Evolutionary conservation across 2,329 filamentous ascomycete genomes (phyloP), one percentile per base, ranked within the genome.

Genomic region (Monosporascus sp.): DNA sequence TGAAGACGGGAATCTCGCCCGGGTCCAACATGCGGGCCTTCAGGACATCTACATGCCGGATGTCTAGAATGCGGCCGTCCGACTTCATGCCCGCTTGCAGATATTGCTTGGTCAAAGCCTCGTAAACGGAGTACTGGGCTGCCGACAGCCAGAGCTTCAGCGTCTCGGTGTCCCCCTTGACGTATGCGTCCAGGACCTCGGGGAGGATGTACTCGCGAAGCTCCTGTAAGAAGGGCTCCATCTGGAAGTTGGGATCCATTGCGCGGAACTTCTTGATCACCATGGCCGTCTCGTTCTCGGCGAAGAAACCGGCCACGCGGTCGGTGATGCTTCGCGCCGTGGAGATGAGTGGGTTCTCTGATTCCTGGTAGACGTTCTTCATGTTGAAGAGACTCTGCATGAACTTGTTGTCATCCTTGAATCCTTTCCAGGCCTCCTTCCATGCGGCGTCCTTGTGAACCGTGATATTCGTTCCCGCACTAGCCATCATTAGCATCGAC

Each of bases 381-480:
- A 96, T 83, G 67, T 80, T 84, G 73, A 96, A 97, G 56, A 97
- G 75, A 53, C 88, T 85, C 72, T 97, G 93, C 69, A 96, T 89
- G 54, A 97, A 73, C 62, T 88, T 90, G 72, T 87, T 96, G 59
- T 84, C 85, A 70, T 99, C 94, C 58, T 88, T 87, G 82, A 97
- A 99, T 49, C 94, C 89, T 64, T 87, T 84, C 94, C 94, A 99
- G n/a, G 91, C 90, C 71, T 97, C 93, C 74, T 96, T 97, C 90
- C 93, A 97, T 22, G 89, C 89, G 15, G 94, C 86, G 63, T 99
- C 94, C 74, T 99, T 99, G 79, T 99, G 94, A 1, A 99, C 70
- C 1, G 93, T 97, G 48, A 99, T 77, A 67, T 96, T 95, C 53
- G 92, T 96, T 55, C 94, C 94, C 54, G 94, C 94, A 54, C 94